Conservation (phyloP, 2,329 filamentous ascomycete genomes). For the Penicillium sp. region DNA sequence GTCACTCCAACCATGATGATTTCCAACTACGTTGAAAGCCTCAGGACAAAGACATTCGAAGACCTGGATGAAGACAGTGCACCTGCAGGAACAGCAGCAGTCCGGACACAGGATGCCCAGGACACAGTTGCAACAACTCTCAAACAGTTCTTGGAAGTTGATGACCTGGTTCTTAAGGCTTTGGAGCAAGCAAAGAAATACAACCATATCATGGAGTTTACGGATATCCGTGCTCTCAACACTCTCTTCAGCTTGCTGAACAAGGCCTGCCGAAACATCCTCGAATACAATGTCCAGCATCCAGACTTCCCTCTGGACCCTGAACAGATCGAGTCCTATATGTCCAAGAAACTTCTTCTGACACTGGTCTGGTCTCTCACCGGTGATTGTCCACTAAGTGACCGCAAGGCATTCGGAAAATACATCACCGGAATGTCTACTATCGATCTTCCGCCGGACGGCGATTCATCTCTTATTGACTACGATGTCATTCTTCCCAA, state of each 20-base stretch:
- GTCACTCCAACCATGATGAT: conserved; percentile 93
- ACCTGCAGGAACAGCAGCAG: conserved; percentile 68
- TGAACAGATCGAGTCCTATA: conserved; percentile 83
- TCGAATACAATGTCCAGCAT: conserved; percentile 95
- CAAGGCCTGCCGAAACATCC: conserved; percentile 84
- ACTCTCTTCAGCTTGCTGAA: conserved; percentile 95
- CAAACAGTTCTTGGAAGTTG: conserved; percentile 68
- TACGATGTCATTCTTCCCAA: conserved; percentile 86
- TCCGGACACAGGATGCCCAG: conserved; percentile 77
- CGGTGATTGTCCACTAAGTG: conserved; percentile 83
- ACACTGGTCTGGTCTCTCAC: conserved; percentile 94
- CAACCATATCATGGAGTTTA: conserved; percentile 99
- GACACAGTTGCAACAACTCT: conserved; percentile 75
- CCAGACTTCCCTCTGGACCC: conserved; percentile 87
- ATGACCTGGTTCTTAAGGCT: conserved; percentile 76
- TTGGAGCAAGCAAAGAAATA: conserved; percentile 73
- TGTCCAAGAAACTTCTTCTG: conserved; percentile 90
- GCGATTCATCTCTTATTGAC: conserved; percentile 82
- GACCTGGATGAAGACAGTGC: conserved; percentile 92
- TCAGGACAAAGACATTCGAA: conserved; percentile 82
- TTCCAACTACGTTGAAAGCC: conserved; percentile 78
- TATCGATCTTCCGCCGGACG: conserved; percentile 78
- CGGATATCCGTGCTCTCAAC: conserved; percentile 80
- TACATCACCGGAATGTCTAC: conserved; percentile 76
- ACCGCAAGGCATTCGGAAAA: conserved; percentile 88